Evolutionary conservation across 495 filamentous ascomycete species (phyloP), one percentile per base, ranked within the genome.

Genomic region (Thermothielavioides terrestris): DNA sequence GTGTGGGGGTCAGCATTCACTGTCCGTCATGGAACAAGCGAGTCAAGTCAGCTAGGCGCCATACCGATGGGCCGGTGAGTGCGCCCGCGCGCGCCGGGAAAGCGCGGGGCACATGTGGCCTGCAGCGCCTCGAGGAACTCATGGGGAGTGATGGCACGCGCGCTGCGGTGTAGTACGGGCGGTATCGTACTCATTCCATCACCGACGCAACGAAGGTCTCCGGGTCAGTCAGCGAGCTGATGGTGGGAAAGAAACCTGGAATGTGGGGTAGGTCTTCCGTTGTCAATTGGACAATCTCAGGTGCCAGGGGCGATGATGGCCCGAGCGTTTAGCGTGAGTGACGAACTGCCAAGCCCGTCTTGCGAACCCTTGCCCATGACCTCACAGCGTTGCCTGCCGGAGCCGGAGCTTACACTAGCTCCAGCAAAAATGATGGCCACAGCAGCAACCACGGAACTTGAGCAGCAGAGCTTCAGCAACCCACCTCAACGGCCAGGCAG

Each of bases 101-200:
- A 75, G 2, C 73, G 66, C 5, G 70, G 70, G 17, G 59, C 51
- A 65, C 77, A 80, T 54, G 72, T 72, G 45, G 70, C 69, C 18
- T 65, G 67, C 49, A 84, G 50, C 22, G 73, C 68, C 32, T 76
- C 71, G 35, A 66, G 55, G 59, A 82, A 84, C 57, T 83, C 77
- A 11, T 57, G 36, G 20, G 65, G 52, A 20, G 62, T 62, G 54
- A 84, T 77, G 11, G 78, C 71, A 55, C 55, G 62, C 34, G 68
- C 64, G 34, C 61, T 57, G 43, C 63, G 66, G 54, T 71, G 66
- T 48, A 76, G 36, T 20, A 69, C 60, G 54, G 60, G 57, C 25
- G 65, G 58, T 54, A 66, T 41, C 58, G 57, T 68, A 49, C 58
- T 57, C 71, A 73, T 74, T 66, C 70, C 68, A 73, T 74, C 50